A percentile compares a stretch with the other conserved stretches of the same genome.
Evolutionary conservation across 139 green algal genomes (phyloP).

Genomic region (Pedinophyceae sp.): DNA sequence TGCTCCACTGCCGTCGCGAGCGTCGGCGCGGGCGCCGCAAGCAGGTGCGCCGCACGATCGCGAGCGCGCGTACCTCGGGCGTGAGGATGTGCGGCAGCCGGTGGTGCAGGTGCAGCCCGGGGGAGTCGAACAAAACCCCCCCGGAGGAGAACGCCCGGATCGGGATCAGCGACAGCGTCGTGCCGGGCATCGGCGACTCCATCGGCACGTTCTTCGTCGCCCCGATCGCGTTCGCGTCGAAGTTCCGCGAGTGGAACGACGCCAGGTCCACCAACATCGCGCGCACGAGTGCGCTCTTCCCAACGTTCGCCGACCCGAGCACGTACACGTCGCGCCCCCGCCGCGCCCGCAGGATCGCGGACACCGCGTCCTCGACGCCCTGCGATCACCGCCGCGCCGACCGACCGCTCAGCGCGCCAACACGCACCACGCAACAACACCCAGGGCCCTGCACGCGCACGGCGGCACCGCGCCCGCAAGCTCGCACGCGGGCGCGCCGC

Average conservation of each 20-base stretch:
- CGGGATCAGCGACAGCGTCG: conserved; percentile 73
- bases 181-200: conserved; percentile 84
- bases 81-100: conserved; percentile 69
- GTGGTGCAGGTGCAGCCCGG: conserved; percentile 86
- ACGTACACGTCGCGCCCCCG: conserved; percentile 82
- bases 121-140: conserved; percentile 54
- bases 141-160: conserved; percentile 60
- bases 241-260: conserved; percentile 16
- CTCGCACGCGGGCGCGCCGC: not conserved
- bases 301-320: conserved; percentile 88
- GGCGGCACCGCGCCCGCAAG: not conserved
- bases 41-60: no score
- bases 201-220: conserved; percentile 41
- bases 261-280: conserved; percentile 58
- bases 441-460: no score
- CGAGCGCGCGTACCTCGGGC: no score
- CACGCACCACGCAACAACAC: no score
- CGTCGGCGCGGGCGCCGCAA: no score
- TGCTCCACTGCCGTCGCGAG: no score
- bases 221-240: not conserved
- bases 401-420: no score
- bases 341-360: conserved; percentile 42
- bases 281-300: conserved; percentile 86
- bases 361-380: conserved; percentile 27
- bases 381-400: not conserved